Conservation (phyloP, 805 yeast species). For the Clavispora carvajalis region DNA sequence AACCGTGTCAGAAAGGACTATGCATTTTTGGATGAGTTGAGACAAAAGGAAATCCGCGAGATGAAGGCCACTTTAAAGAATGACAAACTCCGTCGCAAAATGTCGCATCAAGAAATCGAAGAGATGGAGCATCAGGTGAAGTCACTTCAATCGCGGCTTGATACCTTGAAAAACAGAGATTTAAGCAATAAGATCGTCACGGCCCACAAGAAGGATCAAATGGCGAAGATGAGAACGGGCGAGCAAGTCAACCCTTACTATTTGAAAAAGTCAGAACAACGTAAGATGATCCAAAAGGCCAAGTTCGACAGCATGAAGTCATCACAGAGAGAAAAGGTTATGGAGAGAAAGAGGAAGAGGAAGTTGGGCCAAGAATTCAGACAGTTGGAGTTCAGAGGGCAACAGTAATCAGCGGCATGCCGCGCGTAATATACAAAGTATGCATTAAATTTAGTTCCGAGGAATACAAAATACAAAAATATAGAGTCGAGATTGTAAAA, state of each 20-base stretch:
- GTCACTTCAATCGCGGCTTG: slow-evolving; percentile 62
- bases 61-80: slow-evolving; percentile 55
- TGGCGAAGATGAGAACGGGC: slow-evolving; percentile 42
- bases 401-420: not conserved
- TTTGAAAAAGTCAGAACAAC: slow-evolving; percentile 64
- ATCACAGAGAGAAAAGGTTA: slow-evolving; percentile 69
- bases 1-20: slow-evolving; percentile 68
- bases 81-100: slow-evolving; percentile 37
- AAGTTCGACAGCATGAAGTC: slow-evolving; percentile 71
- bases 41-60: slow-evolving; percentile 64
- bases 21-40: slow-evolving; percentile 79
- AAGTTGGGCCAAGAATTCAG: slow-evolving; percentile 76
- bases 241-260: slow-evolving; percentile 50
- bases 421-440: not conserved
- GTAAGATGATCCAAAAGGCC: slow-evolving; percentile 71
- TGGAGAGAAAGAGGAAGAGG: slow-evolving; percentile 85
- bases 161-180: slow-evolving; percentile 67
- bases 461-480: slow-evolving; percentile 2
- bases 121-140: slow-evolving; percentile 54
- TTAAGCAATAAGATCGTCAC: slow-evolving; percentile 61
- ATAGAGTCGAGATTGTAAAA: slow-evolving; percentile 4
- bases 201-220: slow-evolving; percentile 50
- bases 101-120: slow-evolving; percentile 42
- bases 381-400: slow-evolving; percentile 34
- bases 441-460: not conserved